phyloP scores from a whole-genome alignment of 148 eudicot genomes.

The Hydrangea macrophylla region DNA sequence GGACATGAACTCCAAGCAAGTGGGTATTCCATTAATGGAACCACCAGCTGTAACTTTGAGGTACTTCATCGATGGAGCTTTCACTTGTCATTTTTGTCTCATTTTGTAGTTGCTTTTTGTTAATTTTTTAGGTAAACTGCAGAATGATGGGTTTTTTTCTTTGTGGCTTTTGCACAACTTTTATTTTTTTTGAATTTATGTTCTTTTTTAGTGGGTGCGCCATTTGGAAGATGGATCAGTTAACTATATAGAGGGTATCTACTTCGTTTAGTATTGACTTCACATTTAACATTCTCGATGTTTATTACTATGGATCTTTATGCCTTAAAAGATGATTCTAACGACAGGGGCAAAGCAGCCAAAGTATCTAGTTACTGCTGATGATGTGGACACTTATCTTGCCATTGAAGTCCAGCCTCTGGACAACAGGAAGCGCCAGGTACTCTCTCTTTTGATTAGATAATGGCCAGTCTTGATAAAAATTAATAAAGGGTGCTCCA shows the following conservation, averaged over 20 bases:
- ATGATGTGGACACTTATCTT: slow-evolving; percentile 75
- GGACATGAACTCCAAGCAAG: slow-evolving; percentile 76
- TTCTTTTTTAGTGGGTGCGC: slow-evolving; percentile 74
- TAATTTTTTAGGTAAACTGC: not conserved
- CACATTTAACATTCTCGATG: slow-evolving; percentile 3
- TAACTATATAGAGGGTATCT: slow-evolving; percentile 77
- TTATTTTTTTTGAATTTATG: slow-evolving; percentile 17
- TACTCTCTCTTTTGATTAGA: slow-evolving; percentile 17
- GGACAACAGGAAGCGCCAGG: slow-evolving; percentile 90
- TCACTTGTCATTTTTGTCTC: not conserved
- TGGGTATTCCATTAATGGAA: slow-evolving; percentile 84
- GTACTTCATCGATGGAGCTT: slow-evolving; percentile 26
- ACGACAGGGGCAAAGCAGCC: slow-evolving; percentile 91
- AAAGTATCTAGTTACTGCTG: slow-evolving; percentile 80
- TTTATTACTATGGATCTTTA: not conserved
- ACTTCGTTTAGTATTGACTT: not conserved
- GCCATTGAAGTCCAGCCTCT: slow-evolving; percentile 96
- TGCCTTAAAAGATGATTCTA: slow-evolving; percentile 13
- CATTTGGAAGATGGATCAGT: slow-evolving; percentile 97
- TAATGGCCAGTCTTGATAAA: not conserved
- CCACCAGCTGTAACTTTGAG: slow-evolving; percentile 96
- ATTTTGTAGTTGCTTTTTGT: not conserved
- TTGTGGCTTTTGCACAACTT: slow-evolving; percentile 5
- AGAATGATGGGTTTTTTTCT: not conserved
- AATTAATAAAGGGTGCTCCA: not conserved